These are phyloP conservation scores for Toxicodendron radicans DNA, from an alignment of 345 rosid genomes.

Conservation along the genomic window DNA sequence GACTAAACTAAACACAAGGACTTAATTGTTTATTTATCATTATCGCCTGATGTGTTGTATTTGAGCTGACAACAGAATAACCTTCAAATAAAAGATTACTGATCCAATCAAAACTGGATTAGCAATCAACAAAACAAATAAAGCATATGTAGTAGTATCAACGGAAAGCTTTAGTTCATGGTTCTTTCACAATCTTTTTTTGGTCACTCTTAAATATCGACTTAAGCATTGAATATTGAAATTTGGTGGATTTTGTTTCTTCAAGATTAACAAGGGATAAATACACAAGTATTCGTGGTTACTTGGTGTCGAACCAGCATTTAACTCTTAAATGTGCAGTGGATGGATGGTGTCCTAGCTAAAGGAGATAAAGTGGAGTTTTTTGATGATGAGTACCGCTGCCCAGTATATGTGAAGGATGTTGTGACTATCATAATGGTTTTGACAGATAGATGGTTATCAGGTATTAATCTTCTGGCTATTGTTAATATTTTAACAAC, in stretches of 20 bases:
- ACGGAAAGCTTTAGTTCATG: no score
- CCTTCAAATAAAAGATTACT: no score
- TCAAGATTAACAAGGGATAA: not conserved
- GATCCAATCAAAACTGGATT: no score
- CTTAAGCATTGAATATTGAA: not conserved
- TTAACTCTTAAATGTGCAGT: conserved; percentile 42
- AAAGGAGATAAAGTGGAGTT: conserved; percentile 69
- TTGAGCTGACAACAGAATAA: no score
- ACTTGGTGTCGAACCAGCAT: conserved; percentile 2
- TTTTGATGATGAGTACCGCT: conserved; percentile 84
- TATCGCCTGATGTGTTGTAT: no score
- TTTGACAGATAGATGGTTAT: conserved; percentile 53
- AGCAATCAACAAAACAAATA: no score
- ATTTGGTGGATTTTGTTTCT: not conserved
- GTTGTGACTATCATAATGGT: conserved; percentile 47
- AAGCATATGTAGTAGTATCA: no score
- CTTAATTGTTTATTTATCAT: no score
- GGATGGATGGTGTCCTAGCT: conserved; percentile 75
- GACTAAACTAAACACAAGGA: no score
- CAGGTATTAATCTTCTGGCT: conserved; percentile 42
- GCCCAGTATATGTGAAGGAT: conserved; percentile 87
- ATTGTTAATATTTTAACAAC: not conserved
- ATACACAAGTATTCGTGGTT: not conserved
- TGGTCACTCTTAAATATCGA: no score
- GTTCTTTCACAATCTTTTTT: no score